These are phyloP conservation scores for Clavaria fumosa DNA, from an alignment of 768 basidiomycete genomes.

Conservation along the genomic window DNA sequence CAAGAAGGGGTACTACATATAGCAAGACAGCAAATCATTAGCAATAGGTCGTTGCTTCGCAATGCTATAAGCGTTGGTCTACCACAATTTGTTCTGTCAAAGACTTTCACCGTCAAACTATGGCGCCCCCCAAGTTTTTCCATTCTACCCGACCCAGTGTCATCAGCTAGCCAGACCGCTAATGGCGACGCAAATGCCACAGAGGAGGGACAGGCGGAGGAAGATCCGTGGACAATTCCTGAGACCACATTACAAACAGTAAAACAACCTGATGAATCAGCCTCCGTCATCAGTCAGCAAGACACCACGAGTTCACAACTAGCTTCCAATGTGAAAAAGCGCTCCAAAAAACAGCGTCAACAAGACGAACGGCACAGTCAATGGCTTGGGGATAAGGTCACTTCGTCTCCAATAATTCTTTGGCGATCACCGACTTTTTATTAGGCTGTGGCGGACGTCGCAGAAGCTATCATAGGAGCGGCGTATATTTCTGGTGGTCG, in stretches of 20 bases:
- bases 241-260: not conserved
- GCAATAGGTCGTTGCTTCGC: constrained; percentile 49
- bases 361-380: constrained; percentile 22
- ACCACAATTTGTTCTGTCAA: constrained; percentile 59
- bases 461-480: constrained; percentile 74
- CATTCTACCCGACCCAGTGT: constrained; percentile 2
- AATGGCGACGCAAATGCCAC: not conserved
- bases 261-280: not conserved
- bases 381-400: constrained; percentile 69
- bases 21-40: constrained; percentile 54
- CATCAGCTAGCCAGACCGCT: not conserved
- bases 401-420: constrained; percentile 3
- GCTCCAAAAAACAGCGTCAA: constrained; percentile 22
- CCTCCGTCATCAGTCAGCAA: not conserved
- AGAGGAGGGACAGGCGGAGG: not conserved
- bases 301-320: no score
- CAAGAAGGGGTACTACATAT: constrained; percentile 56
- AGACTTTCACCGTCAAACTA: constrained; percentile 46
- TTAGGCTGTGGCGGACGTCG: constrained; percentile 71
- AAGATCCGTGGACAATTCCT: no score
- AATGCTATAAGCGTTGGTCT: constrained; percentile 43
- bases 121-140: constrained; percentile 45
- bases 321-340: constrained; percentile 16
- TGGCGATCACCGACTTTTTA: constrained; percentile 4
- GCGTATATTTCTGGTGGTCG: constrained; percentile 63